These are phyloP conservation scores for Abrus precatorius DNA, from an alignment of 306 rosid genomes.

Conservation along the genomic window DNA sequence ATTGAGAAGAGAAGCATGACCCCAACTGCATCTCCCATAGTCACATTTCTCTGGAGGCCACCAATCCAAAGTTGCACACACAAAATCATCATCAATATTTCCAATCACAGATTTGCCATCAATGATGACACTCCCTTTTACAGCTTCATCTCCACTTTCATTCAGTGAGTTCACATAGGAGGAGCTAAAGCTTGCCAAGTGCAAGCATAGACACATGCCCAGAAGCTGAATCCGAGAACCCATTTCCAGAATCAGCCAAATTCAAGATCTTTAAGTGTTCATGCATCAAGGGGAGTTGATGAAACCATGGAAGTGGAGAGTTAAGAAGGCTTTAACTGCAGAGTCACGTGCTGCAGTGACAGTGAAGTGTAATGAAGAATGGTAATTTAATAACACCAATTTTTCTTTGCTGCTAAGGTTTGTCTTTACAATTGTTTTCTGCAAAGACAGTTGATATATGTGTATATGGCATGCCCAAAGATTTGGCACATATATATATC, in stretches of 20 bases:
- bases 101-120: constrained; percentile 71
- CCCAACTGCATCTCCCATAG: constrained; percentile 96
- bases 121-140: constrained; percentile 62
- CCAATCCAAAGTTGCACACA: constrained; percentile 97
- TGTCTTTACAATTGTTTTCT: neutral
- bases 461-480: neutral
- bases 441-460: constrained; percentile 7
- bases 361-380: neutral
- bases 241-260: constrained; percentile 60
- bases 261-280: constrained; percentile 49
- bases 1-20: constrained; percentile 85
- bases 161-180: constrained; percentile 35
- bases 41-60: constrained; percentile 99
- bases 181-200: constrained; percentile 54
- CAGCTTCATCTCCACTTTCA: constrained; percentile 42
- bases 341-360: neutral
- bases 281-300: neutral
- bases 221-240: constrained; percentile 58
- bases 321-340: constrained; percentile 1
- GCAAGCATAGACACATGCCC: constrained; percentile 59
- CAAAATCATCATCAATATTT: constrained; percentile 81
- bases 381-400: neutral
- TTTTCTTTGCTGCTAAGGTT: constrained; percentile 14
- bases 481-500: neutral
- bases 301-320: neutral